Evolutionary conservation across 2,329 filamentous ascomycete species (phyloP).

Genomic region (Cordyceps javanica): DNA sequence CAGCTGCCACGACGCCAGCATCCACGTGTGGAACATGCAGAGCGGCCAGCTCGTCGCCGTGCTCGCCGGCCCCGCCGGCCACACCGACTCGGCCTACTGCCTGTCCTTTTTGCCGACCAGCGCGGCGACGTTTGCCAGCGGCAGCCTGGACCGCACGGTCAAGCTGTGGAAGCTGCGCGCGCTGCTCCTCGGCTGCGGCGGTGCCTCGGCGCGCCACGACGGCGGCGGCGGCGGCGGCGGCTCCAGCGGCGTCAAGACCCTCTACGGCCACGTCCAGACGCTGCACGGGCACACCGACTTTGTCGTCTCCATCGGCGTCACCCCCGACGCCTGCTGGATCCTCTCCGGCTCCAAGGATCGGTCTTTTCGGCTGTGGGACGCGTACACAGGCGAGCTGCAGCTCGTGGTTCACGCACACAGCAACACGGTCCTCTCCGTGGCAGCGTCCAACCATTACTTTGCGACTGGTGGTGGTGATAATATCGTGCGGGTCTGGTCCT

Average conservation of each 20-base stretch:
- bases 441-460: slow-evolving; percentile 80
- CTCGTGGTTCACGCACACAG: slow-evolving; percentile 98
- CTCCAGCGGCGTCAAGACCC: too few relatives aligned
- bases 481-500: slow-evolving; percentile 96
- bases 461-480: slow-evolving; percentile 96
- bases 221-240: too few relatives aligned
- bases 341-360: slow-evolving; percentile 95
- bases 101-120: slow-evolving; percentile 85
- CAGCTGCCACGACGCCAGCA: slow-evolving; percentile 93
- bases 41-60: slow-evolving; percentile 77
- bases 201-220: neutral
- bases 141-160: slow-evolving; percentile 94
- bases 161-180: slow-evolving; percentile 92
- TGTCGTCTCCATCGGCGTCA: slow-evolving; percentile 89
- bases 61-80: slow-evolving; percentile 82
- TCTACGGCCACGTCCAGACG: slow-evolving; percentile 88
- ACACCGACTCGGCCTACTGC: slow-evolving; percentile 94
- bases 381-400: slow-evolving; percentile 83
- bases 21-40: slow-evolving; percentile 90
- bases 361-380: slow-evolving; percentile 98
- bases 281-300: slow-evolving; percentile 98
- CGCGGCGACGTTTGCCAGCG: slow-evolving; percentile 85
- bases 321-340: slow-evolving; percentile 89
- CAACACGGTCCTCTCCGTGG: slow-evolving; percentile 96
- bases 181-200: neutral